These are phyloP conservation scores for Dicorynia guianensis DNA, from an alignment of 306 rosid genomes.

Conservation along the genomic window DNA sequence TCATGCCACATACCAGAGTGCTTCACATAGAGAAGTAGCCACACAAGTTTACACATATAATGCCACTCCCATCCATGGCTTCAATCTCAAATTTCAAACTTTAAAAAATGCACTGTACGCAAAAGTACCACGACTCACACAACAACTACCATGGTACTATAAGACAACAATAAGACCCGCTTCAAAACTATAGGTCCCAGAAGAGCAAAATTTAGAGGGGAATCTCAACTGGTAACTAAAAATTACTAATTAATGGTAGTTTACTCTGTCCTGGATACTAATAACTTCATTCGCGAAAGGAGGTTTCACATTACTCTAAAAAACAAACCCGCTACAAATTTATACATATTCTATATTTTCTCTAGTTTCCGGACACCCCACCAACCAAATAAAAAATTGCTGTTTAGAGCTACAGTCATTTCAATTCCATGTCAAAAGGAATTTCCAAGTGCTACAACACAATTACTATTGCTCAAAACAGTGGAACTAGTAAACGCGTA, in stretches of 20 bases:
- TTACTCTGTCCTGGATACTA: conserved; percentile 2
- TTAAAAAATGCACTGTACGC: conserved; percentile 14
- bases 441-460: not conserved
- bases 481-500: conserved; percentile 21
- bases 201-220: not conserved
- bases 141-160: conserved; percentile 3
- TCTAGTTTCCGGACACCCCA: not conserved
- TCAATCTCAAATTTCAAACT: not conserved
- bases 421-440: not conserved
- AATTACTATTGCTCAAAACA: conserved; percentile 8
- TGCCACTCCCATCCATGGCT: not conserved
- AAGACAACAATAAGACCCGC: conserved; percentile 10
- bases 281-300: not conserved
- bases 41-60: not conserved
- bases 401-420: not conserved
- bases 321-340: not conserved
- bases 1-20: not conserved
- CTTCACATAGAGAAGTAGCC: conserved; percentile 10
- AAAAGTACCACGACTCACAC: not conserved
- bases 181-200: not conserved
- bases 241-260: not conserved
- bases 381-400: not conserved
- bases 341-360: not conserved
- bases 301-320: not conserved
- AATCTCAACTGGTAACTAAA: not conserved